Conservation (phyloP, 805 yeast genomes). For the Wickerhamiella shivajii region DNA sequence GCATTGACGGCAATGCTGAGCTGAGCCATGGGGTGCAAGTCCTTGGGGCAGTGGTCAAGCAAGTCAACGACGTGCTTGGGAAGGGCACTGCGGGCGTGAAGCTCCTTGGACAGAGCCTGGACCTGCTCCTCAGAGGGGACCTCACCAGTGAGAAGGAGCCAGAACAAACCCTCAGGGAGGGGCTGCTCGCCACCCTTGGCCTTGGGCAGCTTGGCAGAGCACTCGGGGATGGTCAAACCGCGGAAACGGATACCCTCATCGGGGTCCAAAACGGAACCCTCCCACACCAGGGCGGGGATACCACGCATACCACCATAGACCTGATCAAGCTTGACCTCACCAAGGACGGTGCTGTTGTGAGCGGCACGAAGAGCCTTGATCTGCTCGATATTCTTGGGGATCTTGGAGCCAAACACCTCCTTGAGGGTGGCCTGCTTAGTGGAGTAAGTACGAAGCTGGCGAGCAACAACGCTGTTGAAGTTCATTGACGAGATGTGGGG, state of each 20-base stretch:
- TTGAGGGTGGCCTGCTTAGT: conserved; percentile 42
- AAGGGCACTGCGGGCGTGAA: conserved; percentile 62
- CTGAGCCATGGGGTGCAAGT: conserved; percentile 83
- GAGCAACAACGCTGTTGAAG: conserved; percentile 5
- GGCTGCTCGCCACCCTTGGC: conserved; percentile 52
- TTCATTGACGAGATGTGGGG: too few relatives aligned
- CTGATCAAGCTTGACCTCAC: conserved; percentile 62
- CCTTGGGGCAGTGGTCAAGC: conserved; percentile 58
- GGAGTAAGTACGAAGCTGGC: conserved; percentile 14
- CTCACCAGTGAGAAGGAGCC: conserved; percentile 75
- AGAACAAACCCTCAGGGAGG: conserved; percentile 68
- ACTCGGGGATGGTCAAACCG: conserved; percentile 70
- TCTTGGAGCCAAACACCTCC: conserved; percentile 83
- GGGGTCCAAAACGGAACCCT: conserved; percentile 74
- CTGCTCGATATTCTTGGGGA: conserved; percentile 86
- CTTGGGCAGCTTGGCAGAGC: conserved; percentile 60
- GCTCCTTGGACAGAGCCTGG: conserved; percentile 55
- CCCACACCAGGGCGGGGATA: conserved; percentile 75
- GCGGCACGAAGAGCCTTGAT: conserved; percentile 79
- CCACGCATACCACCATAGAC: conserved; percentile 91
- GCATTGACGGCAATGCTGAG: conserved; percentile 72
- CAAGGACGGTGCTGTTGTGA: conserved; percentile 65
- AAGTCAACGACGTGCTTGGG: conserved; percentile 67
- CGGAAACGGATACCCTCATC: conserved; percentile 78
- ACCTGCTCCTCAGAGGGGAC: conserved; percentile 62